phyloP scores from a whole-genome alignment of 164 flowering plant species.

The Vitis amurensis region DNA sequence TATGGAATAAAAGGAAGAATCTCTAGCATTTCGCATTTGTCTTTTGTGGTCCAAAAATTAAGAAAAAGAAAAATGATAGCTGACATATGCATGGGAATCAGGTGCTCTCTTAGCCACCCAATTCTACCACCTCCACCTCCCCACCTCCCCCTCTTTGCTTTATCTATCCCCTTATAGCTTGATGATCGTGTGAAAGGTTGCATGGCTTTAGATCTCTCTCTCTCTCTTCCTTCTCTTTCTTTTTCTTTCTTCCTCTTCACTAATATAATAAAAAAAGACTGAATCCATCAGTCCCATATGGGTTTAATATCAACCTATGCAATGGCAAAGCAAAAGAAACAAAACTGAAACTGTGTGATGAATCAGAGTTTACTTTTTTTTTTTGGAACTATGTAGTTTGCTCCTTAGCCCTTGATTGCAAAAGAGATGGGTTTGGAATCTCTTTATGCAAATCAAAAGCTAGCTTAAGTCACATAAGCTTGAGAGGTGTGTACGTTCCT shows the following conservation, averaged over 20 bases:
- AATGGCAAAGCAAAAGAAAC: not conserved
- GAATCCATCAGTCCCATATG: not conserved
- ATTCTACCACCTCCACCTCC: not conserved
- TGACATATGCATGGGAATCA: conserved; percentile 19
- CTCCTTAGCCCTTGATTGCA: not conserved
- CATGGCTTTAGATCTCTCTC: conserved; percentile 23
- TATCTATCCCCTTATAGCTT: not conserved
- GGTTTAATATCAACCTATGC: not conserved
- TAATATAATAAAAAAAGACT: not conserved
- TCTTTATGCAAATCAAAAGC: conserved; percentile 16
- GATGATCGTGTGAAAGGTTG: conserved; percentile 26
- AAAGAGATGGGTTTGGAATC: conserved; percentile 20
- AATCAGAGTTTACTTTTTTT: not conserved
- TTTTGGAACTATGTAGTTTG: conserved; percentile 2
- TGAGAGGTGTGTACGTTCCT: not conserved
- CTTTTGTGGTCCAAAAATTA: conserved; percentile 19
- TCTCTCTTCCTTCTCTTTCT: not conserved
- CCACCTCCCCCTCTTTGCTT: conserved; percentile 7
- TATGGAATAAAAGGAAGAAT: conserved; percentile 9
- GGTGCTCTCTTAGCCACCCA: conserved; percentile 3
- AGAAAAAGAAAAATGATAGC: conserved; percentile 5
- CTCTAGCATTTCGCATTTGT: conserved; percentile 14
- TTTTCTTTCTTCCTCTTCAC: not conserved
- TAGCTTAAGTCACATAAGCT: not conserved
- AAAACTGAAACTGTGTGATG: not conserved